Evolutionary conservation across 176 grass and related monocot species (phyloP), one percentile per base, ranked within the genome.

Genomic region (Aegilops bicornis): DNA sequence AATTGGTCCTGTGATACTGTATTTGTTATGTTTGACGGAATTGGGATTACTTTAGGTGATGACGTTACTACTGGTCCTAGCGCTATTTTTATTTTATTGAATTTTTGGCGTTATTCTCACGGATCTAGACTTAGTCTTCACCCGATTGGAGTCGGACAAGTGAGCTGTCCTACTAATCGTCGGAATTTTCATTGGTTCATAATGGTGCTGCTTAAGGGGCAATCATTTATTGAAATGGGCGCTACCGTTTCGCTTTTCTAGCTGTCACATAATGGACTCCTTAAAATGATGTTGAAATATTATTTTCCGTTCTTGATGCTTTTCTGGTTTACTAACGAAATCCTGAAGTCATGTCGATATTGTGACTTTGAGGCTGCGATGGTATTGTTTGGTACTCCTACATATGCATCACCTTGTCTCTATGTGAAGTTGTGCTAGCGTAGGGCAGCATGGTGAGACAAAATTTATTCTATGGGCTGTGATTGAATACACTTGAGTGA

Each of bases 221-320:
- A 80, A 31, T 47, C 3, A 22, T 32, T 14, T 81, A 40, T 48
- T 50, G 40, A 27, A 68, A 68, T 23, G 42, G 32, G 12, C 39
- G 64, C 40, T 48, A 29, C 24, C n/a, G 27, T 33, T 81, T 42
- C 14, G 25, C 63, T 81, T 32, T 4, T 13, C 29, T 68, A 22
- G 29, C 63, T 67, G 42, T n/a, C 27, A 81, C 17, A 20, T 22
- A 48, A 67, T 1, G 40, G 25, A 67, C 24, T 84, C 75, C 35
- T 64, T 62, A 45, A 84, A 40, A 83, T 83, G 15, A n/a, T 33
- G 7, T 83, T 83, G 14, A 83, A 14, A 2, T 61, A 42, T 71
- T 61, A 54, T 73, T 27, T 39, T 39, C 42, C 33, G 7, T 72
- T 20, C 16, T 43, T 8, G 6, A 59, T 73, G 22, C 23, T 83